Conservation (phyloP, 192 early-diverging fungal species). For the Entophlyctis luteolus region DNA sequence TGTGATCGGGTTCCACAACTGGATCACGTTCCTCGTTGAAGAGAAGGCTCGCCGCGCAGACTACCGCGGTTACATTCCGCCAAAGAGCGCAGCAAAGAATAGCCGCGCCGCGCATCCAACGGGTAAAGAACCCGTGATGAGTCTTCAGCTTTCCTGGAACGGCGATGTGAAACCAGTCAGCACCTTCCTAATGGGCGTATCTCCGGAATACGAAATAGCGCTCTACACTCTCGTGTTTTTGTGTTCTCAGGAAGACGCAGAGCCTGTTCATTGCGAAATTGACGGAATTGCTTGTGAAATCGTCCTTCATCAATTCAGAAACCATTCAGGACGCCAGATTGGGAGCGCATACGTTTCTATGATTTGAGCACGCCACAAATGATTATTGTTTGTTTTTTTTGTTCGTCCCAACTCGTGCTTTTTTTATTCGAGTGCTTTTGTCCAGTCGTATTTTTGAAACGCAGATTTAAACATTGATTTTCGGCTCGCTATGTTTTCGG, state of each 20-base stretch:
- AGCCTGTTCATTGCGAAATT: constrained; percentile 5
- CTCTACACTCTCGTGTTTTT: constrained; percentile 38
- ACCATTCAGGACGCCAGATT: constrained; percentile 2
- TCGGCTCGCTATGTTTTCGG: constrained; percentile 49
- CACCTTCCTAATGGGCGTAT: constrained; percentile 36
- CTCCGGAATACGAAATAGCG: constrained; percentile 41
- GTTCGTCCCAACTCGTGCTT: too few relatives aligned
- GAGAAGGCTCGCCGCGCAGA: constrained; percentile 30
- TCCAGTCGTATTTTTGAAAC: constrained; percentile 88
- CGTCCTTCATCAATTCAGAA: constrained; percentile 13
- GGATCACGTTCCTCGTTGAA: constrained; percentile 34
- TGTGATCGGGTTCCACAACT: constrained; percentile 42
- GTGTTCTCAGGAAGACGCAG: constrained; percentile 17
- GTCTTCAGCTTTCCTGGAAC: constrained; percentile 37
- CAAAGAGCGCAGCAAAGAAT: constrained; percentile 5
- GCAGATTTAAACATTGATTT: constrained; percentile 52
- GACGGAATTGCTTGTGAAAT: constrained; percentile 16
- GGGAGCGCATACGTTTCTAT: constrained; percentile 8
- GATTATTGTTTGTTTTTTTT: neutral
- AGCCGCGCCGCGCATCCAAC: constrained; percentile 6
- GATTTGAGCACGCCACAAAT: neutral
- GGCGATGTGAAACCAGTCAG: constrained; percentile 37
- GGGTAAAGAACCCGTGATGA: constrained; percentile 23
- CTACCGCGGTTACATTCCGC: constrained; percentile 35
- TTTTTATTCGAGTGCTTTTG: constrained; percentile 52